A percentile compares a stretch with the other conserved stretches of the same genome.
Evolutionary conservation across 1,139 yeast genomes (phyloP).

Genomic region (Hyphopichia wangnamkhiaoensis): DNA sequence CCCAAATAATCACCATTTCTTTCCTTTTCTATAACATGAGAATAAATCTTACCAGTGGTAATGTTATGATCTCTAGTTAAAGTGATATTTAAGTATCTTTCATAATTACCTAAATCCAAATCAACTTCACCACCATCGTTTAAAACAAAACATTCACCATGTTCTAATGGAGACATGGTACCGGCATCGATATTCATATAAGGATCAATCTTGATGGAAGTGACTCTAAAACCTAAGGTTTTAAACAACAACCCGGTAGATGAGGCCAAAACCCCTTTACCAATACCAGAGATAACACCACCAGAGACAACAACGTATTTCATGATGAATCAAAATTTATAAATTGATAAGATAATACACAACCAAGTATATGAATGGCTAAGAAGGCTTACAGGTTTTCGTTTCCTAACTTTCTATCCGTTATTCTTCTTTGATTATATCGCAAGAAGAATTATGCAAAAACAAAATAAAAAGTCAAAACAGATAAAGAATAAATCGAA

Average conservation of each 20-base stretch:
- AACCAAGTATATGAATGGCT: not conserved
- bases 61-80: slow-evolving; percentile 93
- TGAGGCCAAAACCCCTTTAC: slow-evolving; percentile 96
- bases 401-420: not conserved
- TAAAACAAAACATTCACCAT: slow-evolving; percentile 96
- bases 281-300: slow-evolving; percentile 98
- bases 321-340: slow-evolving; percentile 48
- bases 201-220: slow-evolving; percentile 97
- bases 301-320: slow-evolving; percentile 99
- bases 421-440: not conserved
- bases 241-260: slow-evolving; percentile 94
- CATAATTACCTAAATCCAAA: slow-evolving; percentile 96
- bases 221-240: slow-evolving; percentile 90
- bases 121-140: slow-evolving; percentile 99
- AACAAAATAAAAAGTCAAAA: too few species aligned
- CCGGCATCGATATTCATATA: slow-evolving; percentile 99
- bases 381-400: not conserved
- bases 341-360: not conserved
- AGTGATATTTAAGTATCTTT: slow-evolving; percentile 91
- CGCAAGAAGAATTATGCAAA: not conserved
- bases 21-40: slow-evolving; percentile 90
- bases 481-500: slow-evolving; percentile 1
- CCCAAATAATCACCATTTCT: slow-evolving; percentile 97
- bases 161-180: slow-evolving; percentile 98
- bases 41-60: slow-evolving; percentile 96